Percentiles rank a stretch among this genome's conserved stretches.
Conservation (phyloP, 202 grass and related monocot genomes). For the Carex sylvatica region DNA sequence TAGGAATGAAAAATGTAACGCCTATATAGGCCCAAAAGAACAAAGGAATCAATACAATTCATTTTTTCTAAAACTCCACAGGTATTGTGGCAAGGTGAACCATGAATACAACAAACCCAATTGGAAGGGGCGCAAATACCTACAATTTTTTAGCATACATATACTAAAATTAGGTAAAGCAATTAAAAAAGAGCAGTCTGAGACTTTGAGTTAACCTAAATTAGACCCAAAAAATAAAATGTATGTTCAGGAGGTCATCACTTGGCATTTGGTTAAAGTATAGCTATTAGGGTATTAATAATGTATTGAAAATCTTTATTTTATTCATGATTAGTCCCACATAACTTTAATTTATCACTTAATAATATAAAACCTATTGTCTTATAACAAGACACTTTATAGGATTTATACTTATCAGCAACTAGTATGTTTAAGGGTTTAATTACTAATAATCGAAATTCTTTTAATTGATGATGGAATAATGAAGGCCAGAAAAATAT, state of each 20-base stretch:
- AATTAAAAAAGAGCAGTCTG: no score
- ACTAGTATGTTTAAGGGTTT: background rate
- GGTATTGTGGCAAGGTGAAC: constrained; percentile 87
- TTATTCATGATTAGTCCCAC: background rate
- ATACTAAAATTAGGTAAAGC: background rate
- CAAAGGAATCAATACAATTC: no score
- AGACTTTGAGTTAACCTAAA: no score
- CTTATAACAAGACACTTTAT: background rate
- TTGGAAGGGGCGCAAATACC: constrained; percentile 85
- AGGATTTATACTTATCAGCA: background rate
- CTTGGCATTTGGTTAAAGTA: background rate
- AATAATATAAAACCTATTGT: background rate
- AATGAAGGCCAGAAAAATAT: background rate
- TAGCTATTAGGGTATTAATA: background rate
- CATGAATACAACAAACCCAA: constrained; percentile 89
- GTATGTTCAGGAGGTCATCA: background rate
- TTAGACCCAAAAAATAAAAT: background rate
- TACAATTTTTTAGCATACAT: constrained; percentile 15
- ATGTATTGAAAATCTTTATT: background rate
- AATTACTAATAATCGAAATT: no score
- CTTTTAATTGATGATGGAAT: background rate
- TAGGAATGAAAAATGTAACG: no score
- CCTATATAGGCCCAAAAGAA: no score
- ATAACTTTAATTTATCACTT: background rate
- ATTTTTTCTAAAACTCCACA: no score